These are phyloP conservation scores for Pseudomonodictys pantanalensis DNA, from an alignment of 495 filamentous ascomycete species.

Conservation along the genomic window DNA sequence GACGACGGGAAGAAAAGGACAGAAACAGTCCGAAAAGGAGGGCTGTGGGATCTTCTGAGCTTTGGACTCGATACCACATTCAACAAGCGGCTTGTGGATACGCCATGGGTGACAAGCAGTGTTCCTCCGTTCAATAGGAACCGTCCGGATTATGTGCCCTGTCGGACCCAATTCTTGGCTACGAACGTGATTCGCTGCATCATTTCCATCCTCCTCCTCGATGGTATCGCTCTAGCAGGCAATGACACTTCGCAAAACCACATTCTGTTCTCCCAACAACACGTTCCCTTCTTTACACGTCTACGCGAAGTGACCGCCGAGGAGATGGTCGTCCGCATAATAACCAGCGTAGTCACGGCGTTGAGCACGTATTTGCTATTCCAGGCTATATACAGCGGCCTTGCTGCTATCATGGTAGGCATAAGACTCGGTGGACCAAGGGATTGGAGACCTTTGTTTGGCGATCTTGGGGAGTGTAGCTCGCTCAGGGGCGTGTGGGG, in stretches of 20 bases:
- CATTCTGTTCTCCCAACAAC: not conserved
- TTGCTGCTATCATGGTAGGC: not conserved
- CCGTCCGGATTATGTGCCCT: not conserved
- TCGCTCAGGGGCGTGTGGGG: too few relatives aligned
- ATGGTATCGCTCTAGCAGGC: not conserved
- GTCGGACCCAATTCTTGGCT: not conserved
- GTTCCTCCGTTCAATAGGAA: not conserved
- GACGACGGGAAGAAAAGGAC: not conserved
- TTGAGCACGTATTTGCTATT: not conserved
- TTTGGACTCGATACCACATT: not conserved
- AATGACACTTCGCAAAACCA: not conserved
- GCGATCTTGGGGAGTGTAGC: not conserved
- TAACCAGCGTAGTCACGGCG: not conserved
- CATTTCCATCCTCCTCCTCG: not conserved
- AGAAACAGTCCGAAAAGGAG: not conserved
- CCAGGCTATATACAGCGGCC: not conserved
- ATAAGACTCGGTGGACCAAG: not conserved
- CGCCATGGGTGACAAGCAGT: not conserved
- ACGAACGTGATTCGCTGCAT: not conserved
- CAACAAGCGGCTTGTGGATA: not conserved
- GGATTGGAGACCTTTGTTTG: not conserved
- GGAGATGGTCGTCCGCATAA: not conserved
- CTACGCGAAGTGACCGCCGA: not conserved
- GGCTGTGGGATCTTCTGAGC: not conserved
- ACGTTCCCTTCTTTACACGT: not conserved